Percentiles rank a stretch among this genome's conserved stretches.
These are phyloP conservation scores for Pleurotus sapidus DNA, from an alignment of 768 basidiomycete genomes.

Conservation along the genomic window DNA sequence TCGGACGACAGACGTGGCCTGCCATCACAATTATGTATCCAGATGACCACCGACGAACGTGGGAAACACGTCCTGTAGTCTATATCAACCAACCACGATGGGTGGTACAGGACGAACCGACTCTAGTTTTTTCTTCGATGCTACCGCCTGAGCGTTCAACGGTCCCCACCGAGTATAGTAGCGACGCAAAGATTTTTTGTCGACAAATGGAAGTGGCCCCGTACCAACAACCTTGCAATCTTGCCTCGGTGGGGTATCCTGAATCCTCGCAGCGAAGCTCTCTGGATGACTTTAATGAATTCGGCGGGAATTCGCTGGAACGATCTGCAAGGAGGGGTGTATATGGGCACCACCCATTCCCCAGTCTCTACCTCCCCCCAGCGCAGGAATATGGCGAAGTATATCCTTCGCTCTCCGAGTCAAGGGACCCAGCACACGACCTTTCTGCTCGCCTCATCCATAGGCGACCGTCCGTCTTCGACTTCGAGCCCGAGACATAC, in stretches of 20 bases:
- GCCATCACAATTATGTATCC: not conserved
- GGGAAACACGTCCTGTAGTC: not conserved
- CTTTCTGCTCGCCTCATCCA: not conserved
- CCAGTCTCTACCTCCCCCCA: not conserved
- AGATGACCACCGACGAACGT: not conserved
- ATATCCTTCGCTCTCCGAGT: not conserved
- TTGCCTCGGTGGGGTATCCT: slow-evolving; percentile 1
- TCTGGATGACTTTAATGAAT: slow-evolving; percentile 8
- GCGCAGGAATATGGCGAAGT: not conserved
- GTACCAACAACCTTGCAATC: not conserved
- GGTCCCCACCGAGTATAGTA: not conserved
- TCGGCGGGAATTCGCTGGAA: not conserved
- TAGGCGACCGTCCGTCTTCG: not conserved
- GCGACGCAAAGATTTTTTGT: not conserved
- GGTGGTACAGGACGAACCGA: not conserved
- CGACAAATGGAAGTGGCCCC: not conserved
- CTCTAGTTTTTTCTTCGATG: not conserved
- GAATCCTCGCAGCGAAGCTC: slow-evolving; percentile 10
- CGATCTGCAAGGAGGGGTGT: not conserved
- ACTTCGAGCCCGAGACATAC: not conserved
- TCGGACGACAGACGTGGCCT: not conserved
- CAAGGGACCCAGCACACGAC: not conserved
- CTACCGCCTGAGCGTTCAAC: not conserved
- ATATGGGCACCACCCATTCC: not conserved
- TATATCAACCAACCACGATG: not conserved